Conservation (phyloP, 345 rosid genomes). For the Excoecaria agallocha region DNA sequence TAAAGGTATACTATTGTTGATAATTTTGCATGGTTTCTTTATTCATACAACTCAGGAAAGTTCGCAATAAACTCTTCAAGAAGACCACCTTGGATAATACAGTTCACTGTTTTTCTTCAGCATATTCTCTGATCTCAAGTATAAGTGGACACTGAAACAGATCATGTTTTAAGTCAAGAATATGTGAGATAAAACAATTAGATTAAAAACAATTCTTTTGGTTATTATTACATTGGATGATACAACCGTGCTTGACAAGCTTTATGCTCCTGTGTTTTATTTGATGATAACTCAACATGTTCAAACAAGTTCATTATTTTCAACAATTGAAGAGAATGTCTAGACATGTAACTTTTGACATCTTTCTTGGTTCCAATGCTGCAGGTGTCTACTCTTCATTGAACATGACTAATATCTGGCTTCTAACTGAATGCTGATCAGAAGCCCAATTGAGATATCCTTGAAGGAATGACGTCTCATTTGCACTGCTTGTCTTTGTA, state of each 20-base stretch:
- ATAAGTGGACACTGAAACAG: background rate
- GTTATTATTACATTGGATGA: too few species aligned
- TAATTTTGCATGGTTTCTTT: background rate
- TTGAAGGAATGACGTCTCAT: conserved; percentile 4
- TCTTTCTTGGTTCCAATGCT: background rate
- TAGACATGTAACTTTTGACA: background rate
- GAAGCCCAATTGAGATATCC: conserved; percentile 23
- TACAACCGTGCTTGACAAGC: too few species aligned
- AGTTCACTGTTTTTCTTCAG: background rate
- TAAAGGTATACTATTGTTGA: background rate
- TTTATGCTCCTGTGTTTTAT: background rate
- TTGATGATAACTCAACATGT: background rate
- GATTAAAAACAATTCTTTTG: background rate
- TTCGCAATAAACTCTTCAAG: too few species aligned
- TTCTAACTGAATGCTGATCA: conserved; percentile 10
- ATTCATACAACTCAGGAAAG: background rate
- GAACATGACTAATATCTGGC: conserved; percentile 8
- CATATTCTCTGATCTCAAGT: background rate
- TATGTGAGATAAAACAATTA: background rate
- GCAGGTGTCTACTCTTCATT: background rate
- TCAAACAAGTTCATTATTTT: background rate
- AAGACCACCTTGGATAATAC: background rate
- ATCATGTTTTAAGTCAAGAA: background rate
- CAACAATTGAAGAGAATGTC: background rate
- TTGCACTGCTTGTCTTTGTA: background rate